Evolutionary conservation across 768 basidiomycete species (phyloP), one percentile per base, ranked within the genome.

Genomic region (Agaricus blazei): DNA sequence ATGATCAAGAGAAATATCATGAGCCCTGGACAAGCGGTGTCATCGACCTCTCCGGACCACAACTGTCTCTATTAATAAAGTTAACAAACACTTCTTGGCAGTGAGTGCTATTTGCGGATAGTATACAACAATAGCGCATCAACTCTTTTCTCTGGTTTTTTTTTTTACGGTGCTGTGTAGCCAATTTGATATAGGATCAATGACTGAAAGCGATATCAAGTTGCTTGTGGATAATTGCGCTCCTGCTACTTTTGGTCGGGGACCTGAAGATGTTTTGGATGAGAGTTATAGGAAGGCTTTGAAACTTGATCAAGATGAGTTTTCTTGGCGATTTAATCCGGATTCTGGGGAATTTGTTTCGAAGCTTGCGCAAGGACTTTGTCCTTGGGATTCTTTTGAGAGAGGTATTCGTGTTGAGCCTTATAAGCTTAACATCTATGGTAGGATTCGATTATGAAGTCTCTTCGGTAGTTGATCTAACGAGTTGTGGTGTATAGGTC

Each of bases 341-440:
- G 45, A 51, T 64, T 50, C 31, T 58, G 24, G 59, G 59, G 34
- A 34, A 11, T 52, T 52, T 15, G 23, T 45, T 52, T 26, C 43
- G 9, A n/a, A 36, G 29, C 12, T 57, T 63, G 27, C 58, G 48
- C 40, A 43, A 48, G 38, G 56, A 9, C 60, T 67, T 9, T 42
- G 66, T 38, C 56, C 59, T 4, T 60, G 62, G 11, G 54, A 58
- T 48, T 34, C 56, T 34, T 23, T 48, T 11, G 56, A 54, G n/a
- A 56, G 15, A 38, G 36, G 19, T 24, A 57, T 70, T 27, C 51
- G 58, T 3, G 59, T 67, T 8, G 70, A 72, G 48, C 56, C 70
- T 23, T 72, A 73, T 54, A 73, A 73, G 46, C 57, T 74, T 11
- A 74, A 74, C 57, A 67, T 74, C 3, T 74, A 73, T 48, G 70